Evolutionary conservation across 192 early-diverging fungal genomes (phyloP).

Genomic region (Coemansia sp.): DNA sequence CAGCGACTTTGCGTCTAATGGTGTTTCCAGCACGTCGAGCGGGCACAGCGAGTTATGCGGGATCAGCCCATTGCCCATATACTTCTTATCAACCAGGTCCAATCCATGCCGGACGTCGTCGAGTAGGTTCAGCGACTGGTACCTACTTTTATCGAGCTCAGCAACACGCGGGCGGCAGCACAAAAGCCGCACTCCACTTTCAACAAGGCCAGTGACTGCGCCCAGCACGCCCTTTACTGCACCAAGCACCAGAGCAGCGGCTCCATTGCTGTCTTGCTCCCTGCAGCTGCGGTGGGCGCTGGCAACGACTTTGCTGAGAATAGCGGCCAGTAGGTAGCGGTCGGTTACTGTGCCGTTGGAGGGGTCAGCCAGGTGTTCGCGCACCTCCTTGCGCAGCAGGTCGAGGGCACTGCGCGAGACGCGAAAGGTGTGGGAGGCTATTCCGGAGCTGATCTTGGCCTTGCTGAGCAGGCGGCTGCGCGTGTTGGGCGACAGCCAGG

Average conservation of each 20-base stretch:
- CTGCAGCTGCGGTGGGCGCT: slow-evolving; percentile 31
- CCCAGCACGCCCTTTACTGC: not conserved
- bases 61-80: slow-evolving; percentile 45
- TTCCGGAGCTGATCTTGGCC: slow-evolving; percentile 18
- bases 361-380: not conserved
- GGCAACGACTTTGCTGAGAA: slow-evolving; percentile 39
- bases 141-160: not conserved
- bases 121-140: slow-evolving; percentile 34
- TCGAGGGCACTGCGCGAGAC: slow-evolving; percentile 16
- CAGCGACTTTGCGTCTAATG: slow-evolving; percentile 10
- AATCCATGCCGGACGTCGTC: slow-evolving; percentile 40
- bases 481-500: slow-evolving; percentile 43
- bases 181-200: not conserved
- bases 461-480: slow-evolving; percentile 27
- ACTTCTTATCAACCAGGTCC: slow-evolving; percentile 14
- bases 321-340: slow-evolving; percentile 31
- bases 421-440: slow-evolving; percentile 37
- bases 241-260: not conserved
- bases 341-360: not conserved
- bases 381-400: slow-evolving; percentile 10
- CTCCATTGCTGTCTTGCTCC: not conserved
- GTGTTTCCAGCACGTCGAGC: slow-evolving; percentile 25
- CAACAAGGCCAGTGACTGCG: not conserved
- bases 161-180: not conserved
- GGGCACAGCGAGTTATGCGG: slow-evolving; percentile 34